These are phyloP conservation scores for Pecoramyces ruminantium DNA, from an alignment of 192 early-diverging fungal genomes.

Conservation along the genomic window DNA sequence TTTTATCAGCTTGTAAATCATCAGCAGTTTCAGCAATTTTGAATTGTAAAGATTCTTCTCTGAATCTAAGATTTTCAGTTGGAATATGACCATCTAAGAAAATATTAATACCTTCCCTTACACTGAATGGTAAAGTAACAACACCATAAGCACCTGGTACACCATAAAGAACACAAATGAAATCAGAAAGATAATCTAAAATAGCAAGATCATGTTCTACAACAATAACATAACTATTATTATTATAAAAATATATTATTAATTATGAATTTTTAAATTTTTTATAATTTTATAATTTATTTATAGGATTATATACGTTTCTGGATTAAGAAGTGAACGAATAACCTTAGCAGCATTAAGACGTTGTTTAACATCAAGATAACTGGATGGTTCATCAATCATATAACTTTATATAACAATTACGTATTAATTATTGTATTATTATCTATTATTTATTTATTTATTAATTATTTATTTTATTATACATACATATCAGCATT, in stretches of 20 bases:
- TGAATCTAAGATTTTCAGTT: constrained; percentile 97
- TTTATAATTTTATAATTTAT: no score
- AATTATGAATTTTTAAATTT: no score
- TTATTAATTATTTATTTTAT: no score
- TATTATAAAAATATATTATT: not conserved
- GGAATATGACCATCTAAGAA: constrained; percentile 94
- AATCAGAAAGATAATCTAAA: constrained; percentile 95
- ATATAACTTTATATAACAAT: constrained; percentile 74
- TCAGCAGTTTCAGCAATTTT: constrained; percentile 78
- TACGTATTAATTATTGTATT: no score
- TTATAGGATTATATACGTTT: constrained; percentile 9
- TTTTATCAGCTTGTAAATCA: constrained; percentile 31
- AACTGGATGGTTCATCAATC: constrained; percentile 97
- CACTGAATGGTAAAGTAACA: constrained; percentile 89
- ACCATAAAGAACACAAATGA: constrained; percentile 96
- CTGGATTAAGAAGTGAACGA: constrained; percentile 55
- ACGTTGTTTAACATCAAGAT: constrained; percentile 97
- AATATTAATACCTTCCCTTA: constrained; percentile 97
- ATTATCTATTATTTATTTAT: no score
- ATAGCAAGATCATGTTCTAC: constrained; percentile 98
- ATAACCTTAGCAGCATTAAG: constrained; percentile 88
- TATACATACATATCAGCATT: constrained; percentile 61
- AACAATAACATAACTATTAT: constrained; percentile 67
- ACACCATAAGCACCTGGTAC: constrained; percentile 91
- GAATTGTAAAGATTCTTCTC: constrained; percentile 88